phyloP scores from a whole-genome alignment of 768 basidiomycete genomes.

The Agrocybe praecox region DNA sequence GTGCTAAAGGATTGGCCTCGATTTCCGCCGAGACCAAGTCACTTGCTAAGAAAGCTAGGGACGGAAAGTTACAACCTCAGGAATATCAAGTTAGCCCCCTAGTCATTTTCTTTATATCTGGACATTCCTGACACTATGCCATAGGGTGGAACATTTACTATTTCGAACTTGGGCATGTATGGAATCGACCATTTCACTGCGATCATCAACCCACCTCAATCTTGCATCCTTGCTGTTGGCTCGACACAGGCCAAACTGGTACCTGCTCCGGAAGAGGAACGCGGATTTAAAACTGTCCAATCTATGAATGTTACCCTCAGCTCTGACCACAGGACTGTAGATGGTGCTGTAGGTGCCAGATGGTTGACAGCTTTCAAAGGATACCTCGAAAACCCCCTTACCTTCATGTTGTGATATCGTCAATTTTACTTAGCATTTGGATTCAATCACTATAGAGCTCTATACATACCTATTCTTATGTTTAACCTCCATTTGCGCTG shows the following conservation, averaged over 20 bases:
- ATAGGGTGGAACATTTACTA: conserved; percentile 96
- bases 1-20: conserved; percentile 87
- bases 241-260: conserved; percentile 84
- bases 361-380: conserved; percentile 95
- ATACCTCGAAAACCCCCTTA: conserved; percentile 95
- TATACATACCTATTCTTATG: background rate
- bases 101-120: background rate
- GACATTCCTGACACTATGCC: background rate
- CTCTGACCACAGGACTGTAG: conserved; percentile 93
- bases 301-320: conserved; percentile 97
- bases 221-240: conserved; percentile 96
- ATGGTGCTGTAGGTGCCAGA: conserved; percentile 92
- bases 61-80: conserved; percentile 91
- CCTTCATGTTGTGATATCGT: conserved; percentile 83
- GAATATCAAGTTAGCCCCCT: conserved; percentile 83
- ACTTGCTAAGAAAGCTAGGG: conserved; percentile 93
- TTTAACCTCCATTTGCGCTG: background rate
- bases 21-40: conserved; percentile 93
- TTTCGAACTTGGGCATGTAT: conserved; percentile 99
- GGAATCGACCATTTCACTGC: conserved; percentile 96
- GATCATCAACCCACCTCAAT: conserved; percentile 98
- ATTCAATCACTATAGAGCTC: background rate
- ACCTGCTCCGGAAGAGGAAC: conserved; percentile 86
- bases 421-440: background rate
- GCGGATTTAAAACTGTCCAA: conserved; percentile 91